A percentile compares a stretch with the other conserved stretches of the same genome.
Conservation (phyloP, 1,284 basidiomycete species). For the Cryptococcus neoformans region DNA sequence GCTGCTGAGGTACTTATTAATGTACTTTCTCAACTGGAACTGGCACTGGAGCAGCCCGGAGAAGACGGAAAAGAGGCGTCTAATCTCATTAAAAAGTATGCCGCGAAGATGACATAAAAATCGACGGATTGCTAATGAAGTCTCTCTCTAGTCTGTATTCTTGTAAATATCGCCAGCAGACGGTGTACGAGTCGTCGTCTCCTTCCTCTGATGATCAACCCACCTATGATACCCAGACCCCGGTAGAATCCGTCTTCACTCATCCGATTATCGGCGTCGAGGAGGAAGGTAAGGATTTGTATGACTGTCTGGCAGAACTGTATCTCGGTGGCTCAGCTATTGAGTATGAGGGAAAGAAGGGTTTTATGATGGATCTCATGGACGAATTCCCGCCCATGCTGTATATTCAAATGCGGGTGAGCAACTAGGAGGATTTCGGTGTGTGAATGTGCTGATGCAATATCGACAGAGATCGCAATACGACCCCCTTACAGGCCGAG, state of each 20-base stretch:
- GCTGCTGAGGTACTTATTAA: slow-evolving; percentile 99
- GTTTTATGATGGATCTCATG: slow-evolving; percentile 81
- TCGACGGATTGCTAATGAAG: background rate
- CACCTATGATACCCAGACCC: slow-evolving; percentile 53
- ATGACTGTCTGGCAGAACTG: slow-evolving; percentile 80
- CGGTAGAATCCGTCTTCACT: slow-evolving; percentile 84
- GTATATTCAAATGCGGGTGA: slow-evolving; percentile 91
- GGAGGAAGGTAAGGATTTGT: slow-evolving; percentile 75
- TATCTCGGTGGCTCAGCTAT: slow-evolving; percentile 85
- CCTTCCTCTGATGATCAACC: slow-evolving; percentile 32
- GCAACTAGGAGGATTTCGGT: slow-evolving; percentile 12
- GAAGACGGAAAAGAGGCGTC: slow-evolving; percentile 53
- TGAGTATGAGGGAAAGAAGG: slow-evolving; percentile 81
- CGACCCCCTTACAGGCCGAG: slow-evolving; percentile 62
- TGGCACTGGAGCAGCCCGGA: slow-evolving; percentile 65
- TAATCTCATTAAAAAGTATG: slow-evolving; percentile 74
- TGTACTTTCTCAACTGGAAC: slow-evolving; percentile 97
- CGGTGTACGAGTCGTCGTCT: slow-evolving; percentile 54
- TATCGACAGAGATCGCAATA: slow-evolving; percentile 83
- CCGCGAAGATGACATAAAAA: background rate
- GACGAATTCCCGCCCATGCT: slow-evolving; percentile 84
- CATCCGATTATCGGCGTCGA: slow-evolving; percentile 91
- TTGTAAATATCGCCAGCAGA: slow-evolving; percentile 75
- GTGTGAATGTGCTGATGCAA: background rate
- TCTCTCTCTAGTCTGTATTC: slow-evolving; percentile 68